A percentile compares a stretch with the other conserved stretches of the same genome.
phyloP scores from a whole-genome alignment of 2,329 filamentous ascomycete genomes.

The Aureobasidium sp. region DNA sequence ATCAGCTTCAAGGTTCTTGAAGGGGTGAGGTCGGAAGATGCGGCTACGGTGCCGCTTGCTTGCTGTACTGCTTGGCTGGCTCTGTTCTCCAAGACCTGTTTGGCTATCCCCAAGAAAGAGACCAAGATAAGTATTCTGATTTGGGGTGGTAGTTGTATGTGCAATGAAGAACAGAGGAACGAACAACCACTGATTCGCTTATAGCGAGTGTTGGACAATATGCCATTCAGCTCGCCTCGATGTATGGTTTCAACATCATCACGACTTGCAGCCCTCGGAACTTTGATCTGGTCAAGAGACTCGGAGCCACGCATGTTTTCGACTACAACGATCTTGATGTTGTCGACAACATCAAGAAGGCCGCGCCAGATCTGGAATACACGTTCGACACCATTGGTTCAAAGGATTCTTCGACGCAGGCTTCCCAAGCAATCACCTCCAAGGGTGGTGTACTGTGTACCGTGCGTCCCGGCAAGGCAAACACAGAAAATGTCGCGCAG shows the following conservation, averaged over 20 bases:
- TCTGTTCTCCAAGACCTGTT: background rate
- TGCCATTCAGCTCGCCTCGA: slow-evolving; percentile 9
- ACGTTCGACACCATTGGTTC: slow-evolving; percentile 33
- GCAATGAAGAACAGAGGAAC: accelerated
- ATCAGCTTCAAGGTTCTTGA: slow-evolving; percentile 4
- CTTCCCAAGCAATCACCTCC: background rate
- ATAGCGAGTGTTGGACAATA: background rate
- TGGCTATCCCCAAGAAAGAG: background rate
- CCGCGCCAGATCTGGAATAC: slow-evolving; percentile 36
- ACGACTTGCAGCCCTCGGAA: slow-evolving; percentile 41
- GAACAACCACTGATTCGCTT: background rate
- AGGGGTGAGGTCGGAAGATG: background rate
- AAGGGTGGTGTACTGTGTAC: background rate
- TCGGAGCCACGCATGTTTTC: slow-evolving; percentile 42
- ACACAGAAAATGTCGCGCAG: background rate
- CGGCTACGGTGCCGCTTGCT: background rate
- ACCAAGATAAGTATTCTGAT: background rate
- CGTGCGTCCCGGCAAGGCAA: slow-evolving; percentile 2
- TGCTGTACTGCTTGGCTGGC: slow-evolving; percentile 3
- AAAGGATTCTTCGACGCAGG: background rate
- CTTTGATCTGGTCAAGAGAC: slow-evolving; percentile 37
- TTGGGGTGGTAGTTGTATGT: slow-evolving; percentile 4
- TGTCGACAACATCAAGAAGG: slow-evolving; percentile 37
- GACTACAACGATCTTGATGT: slow-evolving; percentile 41
- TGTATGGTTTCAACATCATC: slow-evolving; percentile 34